Evolutionary conservation across 2,329 filamentous ascomycete genomes (phyloP).

Genomic region (Botrytis squamosa): DNA sequence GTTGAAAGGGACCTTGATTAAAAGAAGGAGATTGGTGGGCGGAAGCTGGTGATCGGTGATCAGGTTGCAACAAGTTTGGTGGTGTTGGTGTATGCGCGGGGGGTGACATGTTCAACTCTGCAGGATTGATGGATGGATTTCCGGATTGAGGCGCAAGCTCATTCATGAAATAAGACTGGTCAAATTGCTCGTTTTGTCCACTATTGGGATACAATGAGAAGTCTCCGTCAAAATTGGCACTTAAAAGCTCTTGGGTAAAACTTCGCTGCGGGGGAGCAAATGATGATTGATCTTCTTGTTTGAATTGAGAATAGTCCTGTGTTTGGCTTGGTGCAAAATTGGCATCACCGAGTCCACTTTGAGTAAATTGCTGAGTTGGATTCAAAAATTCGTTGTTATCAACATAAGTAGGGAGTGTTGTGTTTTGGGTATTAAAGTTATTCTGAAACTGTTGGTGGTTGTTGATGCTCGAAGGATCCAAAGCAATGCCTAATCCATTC

Average conservation of each 20-base stretch:
- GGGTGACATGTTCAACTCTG: slow-evolving; percentile 50
- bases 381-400: slow-evolving; percentile 48
- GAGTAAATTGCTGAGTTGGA: slow-evolving; percentile 38
- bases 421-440: slow-evolving; percentile 43
- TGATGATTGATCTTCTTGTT: slow-evolving; percentile 36
- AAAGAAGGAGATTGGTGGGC: slow-evolving; percentile 38
- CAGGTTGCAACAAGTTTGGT: slow-evolving; percentile 35
- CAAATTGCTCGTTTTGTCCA: slow-evolving; percentile 56
- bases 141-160: slow-evolving; percentile 44
- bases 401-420: slow-evolving; percentile 38
- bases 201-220: slow-evolving; percentile 64
- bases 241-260: slow-evolving; percentile 49
- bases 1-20: slow-evolving; percentile 37
- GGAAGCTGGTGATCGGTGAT: slow-evolving; percentile 39
- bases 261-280: slow-evolving; percentile 47
- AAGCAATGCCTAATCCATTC: slow-evolving; percentile 55
- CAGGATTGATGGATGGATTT: slow-evolving; percentile 46
- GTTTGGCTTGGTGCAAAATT: slow-evolving; percentile 31
- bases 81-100: slow-evolving; percentile 37
- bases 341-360: slow-evolving; percentile 32
- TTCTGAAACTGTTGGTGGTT: slow-evolving; percentile 44
- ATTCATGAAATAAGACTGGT: slow-evolving; percentile 60
- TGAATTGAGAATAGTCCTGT: slow-evolving; percentile 39
- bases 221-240: slow-evolving; percentile 55
- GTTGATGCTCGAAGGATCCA: slow-evolving; percentile 43